These are phyloP conservation scores for Phenoliferia sp. DNA, from an alignment of 1,284 basidiomycete species.

Conservation along the genomic window DNA sequence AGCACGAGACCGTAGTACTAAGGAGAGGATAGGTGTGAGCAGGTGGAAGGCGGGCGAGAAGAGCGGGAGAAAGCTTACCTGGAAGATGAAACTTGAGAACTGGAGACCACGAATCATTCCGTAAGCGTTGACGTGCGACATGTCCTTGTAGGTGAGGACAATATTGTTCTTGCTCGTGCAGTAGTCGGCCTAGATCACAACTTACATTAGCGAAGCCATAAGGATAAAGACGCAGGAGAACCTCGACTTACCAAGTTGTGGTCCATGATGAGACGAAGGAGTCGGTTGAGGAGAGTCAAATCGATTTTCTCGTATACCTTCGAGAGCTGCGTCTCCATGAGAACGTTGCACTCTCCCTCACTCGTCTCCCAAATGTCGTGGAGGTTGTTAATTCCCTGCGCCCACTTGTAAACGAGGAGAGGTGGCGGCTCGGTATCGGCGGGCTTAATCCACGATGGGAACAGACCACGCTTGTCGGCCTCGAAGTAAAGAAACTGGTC, in stretches of 20 bases:
- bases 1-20: constrained; percentile 40
- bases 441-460: constrained; percentile 97
- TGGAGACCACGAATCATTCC: constrained; percentile 91
- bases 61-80: constrained; percentile 59
- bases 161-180: constrained; percentile 98
- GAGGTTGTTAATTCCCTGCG: constrained; percentile 86
- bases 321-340: constrained; percentile 94
- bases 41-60: background rate
- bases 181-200: constrained; percentile 64
- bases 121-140: constrained; percentile 87
- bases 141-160: constrained; percentile 86
- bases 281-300: constrained; percentile 83
- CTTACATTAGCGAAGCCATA: background rate
- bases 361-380: constrained; percentile 95
- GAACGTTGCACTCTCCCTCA: constrained; percentile 91
- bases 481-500: constrained; percentile 48
- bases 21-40: background rate
- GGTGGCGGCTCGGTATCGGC: constrained; percentile 94
- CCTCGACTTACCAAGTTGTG: constrained; percentile 70
- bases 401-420: constrained; percentile 95
- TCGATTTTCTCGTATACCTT: constrained; percentile 98
- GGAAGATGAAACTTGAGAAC: constrained; percentile 95
- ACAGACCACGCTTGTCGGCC: constrained; percentile 92
- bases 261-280: constrained; percentile 88
- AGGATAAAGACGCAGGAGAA: background rate